Base-by-base conservation (phyloP, 352 stramenopile genomes). In the Globisporangium canariense region DNA sequence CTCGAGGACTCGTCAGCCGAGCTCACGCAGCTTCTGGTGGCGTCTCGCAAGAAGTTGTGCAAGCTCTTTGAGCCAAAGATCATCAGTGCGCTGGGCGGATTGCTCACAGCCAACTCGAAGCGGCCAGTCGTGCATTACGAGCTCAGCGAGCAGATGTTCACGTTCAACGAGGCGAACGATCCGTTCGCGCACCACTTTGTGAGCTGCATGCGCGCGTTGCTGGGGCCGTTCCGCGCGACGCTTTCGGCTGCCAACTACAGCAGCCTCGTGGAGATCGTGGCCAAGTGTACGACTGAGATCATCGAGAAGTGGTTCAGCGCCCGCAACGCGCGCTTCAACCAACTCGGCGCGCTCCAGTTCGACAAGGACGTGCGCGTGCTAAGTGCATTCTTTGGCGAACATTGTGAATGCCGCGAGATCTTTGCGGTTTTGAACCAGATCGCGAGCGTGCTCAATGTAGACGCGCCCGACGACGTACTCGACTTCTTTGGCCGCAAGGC, bases 141-240 rank as follows among this genome's bases (percentile, higher is more conserved):
- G 64, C 79, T 96, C 18, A 92, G 75, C 4, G 88, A 96, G 58
- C 73, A 85, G n/a, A 83, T 88, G 79, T 96, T 90, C 69, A 94
- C 86, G 43, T 79, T 88, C 41, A 94, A 96, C 64, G 88, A 96
- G 62, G 88, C 84, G 40, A 96, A 96, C 67, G 88, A 96, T 43
- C 88, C 88, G 53, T 96, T 93, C 59, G 88, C 84, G 14, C 76
- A 89, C 63, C 71, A 78, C 38, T 91, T 94, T 67, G 83, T 93
- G 13, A 73, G 72, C 41, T 68, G 75, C 6, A 71, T 94, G 62
- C 77, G 80, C 13, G 78, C 74, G 18, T 58, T 93, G 25, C 62
- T 96, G 13, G 62, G 49, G 2, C 67, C 70, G 14, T 94, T 91
- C 65, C 75, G 71, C 51, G 60, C 55, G 8, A 82, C 63, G 28